Conservation (phyloP, 176 grass and related monocot genomes). For the Neostapfia colusana region DNA sequence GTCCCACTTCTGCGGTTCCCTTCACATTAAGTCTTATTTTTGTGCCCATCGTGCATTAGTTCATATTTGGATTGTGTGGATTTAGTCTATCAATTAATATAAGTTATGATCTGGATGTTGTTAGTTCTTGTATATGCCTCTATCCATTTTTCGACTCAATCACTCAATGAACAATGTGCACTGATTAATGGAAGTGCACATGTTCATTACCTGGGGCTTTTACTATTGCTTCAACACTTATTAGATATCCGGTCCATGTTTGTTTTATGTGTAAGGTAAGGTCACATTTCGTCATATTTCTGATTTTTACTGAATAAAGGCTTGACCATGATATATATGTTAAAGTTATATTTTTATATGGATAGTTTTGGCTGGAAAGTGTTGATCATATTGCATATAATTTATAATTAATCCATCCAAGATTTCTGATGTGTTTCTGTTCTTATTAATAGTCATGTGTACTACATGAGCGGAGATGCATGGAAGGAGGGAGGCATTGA, state of each 20-base stretch:
- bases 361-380: neutral
- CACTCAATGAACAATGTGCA: neutral
- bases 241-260: constrained; percentile 10
- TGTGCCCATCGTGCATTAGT: neutral
- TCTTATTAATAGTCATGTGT: constrained; percentile 70
- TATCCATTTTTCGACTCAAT: constrained; percentile 22
- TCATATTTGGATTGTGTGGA: neutral
- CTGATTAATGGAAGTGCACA: constrained; percentile 15
- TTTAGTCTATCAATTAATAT: constrained; percentile 3
- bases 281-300: constrained; percentile 4
- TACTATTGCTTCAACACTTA: neutral
- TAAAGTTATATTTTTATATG: constrained; percentile 17
- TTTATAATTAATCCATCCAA: too few species aligned
- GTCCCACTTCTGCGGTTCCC: neutral
- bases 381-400: constrained; percentile 20
- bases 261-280: neutral
- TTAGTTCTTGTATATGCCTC: constrained; percentile 13
- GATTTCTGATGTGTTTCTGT: constrained; percentile 30
- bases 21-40: neutral
- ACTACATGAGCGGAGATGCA: constrained; percentile 97
- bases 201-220: neutral
- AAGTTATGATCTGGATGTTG: constrained; percentile 6
- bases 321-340: constrained; percentile 1
- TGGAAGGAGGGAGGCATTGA: constrained; percentile 99
- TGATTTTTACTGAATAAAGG: constrained; percentile 17